phyloP scores from a whole-genome alignment of 768 basidiomycete genomes.

The Leccinum variicolor region DNA sequence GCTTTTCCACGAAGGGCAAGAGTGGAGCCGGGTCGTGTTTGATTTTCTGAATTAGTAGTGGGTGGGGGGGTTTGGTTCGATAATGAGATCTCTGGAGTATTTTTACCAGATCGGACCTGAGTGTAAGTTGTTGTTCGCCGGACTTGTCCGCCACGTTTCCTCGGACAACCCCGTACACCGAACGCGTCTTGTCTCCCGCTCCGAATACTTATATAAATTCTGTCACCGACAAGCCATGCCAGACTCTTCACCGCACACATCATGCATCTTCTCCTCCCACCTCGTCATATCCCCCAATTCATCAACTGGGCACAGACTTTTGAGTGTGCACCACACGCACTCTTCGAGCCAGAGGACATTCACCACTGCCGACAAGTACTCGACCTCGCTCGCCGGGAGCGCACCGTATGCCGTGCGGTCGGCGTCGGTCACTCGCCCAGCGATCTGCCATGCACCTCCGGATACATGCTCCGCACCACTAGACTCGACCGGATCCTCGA shows the following conservation, averaged over 20 bases:
- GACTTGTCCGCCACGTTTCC: neutral
- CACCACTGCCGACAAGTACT: slow-evolving; percentile 71
- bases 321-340: slow-evolving; percentile 57
- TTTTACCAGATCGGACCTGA: neutral
- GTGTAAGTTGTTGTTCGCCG: neutral
- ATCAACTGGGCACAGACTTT: slow-evolving; percentile 88
- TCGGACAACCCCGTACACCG: slow-evolving; percentile 1
- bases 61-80: neutral
- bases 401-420: slow-evolving; percentile 70
- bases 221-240: neutral
- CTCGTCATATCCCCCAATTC: slow-evolving; percentile 37
- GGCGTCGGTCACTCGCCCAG: slow-evolving; percentile 93
- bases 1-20: slow-evolving; percentile 67
- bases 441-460: slow-evolving; percentile 88
- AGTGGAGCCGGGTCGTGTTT: slow-evolving; percentile 76
- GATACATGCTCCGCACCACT: slow-evolving; percentile 80
- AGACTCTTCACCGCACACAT: neutral
- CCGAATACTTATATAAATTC: neutral
- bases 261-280: slow-evolving; percentile 24
- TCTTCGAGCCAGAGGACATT: slow-evolving; percentile 74
- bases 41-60: slow-evolving; percentile 40
- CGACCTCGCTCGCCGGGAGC: slow-evolving; percentile 74
- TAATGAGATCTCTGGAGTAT: neutral
- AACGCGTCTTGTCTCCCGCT: neutral
- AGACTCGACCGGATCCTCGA: slow-evolving; percentile 70